phyloP scores from a whole-genome alignment of 2,329 filamentous ascomycete species.

The Hypoxylon sp. region DNA sequence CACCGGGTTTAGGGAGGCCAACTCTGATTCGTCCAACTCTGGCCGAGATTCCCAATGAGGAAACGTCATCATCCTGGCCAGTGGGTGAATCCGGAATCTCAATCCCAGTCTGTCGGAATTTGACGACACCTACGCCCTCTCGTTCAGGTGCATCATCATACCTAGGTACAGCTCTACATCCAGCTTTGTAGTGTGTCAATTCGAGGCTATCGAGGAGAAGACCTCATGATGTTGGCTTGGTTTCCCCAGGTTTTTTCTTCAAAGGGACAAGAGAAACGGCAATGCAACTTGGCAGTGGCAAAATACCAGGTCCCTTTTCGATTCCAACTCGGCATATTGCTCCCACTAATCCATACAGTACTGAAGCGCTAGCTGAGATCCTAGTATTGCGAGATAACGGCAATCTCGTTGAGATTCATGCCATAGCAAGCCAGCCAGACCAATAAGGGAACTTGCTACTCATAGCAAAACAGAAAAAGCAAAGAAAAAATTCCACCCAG shows the following conservation, averaged over 20 bases:
- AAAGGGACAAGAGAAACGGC: conserved; percentile 28
- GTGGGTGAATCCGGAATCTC: conserved; percentile 54
- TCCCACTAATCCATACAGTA: not conserved
- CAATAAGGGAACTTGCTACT: conserved; percentile 7
- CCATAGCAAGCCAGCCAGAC: conserved; percentile 13
- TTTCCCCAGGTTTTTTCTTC: conserved; percentile 39
- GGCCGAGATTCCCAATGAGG: conserved; percentile 46
- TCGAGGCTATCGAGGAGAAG: conserved; percentile 34
- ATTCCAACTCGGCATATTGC: conserved; percentile 6
- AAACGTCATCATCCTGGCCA: conserved; percentile 16
- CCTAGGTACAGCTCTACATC: conserved; percentile 15
- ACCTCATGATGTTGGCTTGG: conserved; percentile 33
- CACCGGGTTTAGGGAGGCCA: conserved; percentile 28
- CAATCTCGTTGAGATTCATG: conserved; percentile 41
- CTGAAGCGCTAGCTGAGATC: conserved; percentile 15
- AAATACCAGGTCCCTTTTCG: conserved; percentile 19
- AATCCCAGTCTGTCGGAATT: conserved; percentile 51
- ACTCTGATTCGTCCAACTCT: conserved; percentile 33
- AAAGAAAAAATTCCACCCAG: conserved; percentile 11
- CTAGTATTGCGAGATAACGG: conserved; percentile 23
- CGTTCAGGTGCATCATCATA: conserved; percentile 32
- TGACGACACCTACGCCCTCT: conserved; percentile 13
- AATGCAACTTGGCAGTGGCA: conserved; percentile 42
- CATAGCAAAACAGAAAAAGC: conserved; percentile 1
- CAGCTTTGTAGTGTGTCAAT: conserved; percentile 6